Conservation (phyloP, 345 rosid species). For the Erysimum cheiranthoides region DNA sequence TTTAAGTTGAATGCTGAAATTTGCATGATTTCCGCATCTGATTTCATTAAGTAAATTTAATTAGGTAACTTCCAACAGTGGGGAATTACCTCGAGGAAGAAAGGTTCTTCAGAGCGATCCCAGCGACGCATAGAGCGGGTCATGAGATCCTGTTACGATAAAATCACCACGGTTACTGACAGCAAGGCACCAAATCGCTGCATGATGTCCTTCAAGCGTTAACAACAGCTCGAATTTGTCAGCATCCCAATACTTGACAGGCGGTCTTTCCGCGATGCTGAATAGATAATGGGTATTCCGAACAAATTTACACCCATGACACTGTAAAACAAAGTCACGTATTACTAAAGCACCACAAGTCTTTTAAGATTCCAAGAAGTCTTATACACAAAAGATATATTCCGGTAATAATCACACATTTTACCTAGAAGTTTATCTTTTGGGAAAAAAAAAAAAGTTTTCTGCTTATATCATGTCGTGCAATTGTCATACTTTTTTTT, state of each 20-base stretch:
- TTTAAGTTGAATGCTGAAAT: not conserved
- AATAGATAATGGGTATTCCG: conserved; percentile 87
- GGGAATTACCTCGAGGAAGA: conserved; percentile 81
- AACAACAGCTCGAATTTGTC: conserved; percentile 94
- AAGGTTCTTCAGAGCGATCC: conserved; percentile 97
- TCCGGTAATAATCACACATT: too few relatives aligned
- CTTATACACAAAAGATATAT: too few relatives aligned
- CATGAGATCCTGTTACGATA: conserved; percentile 97
- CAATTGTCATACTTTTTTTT: not conserved
- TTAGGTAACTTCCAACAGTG: not conserved
- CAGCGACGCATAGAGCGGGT: conserved; percentile 95
- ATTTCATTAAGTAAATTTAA: not conserved
- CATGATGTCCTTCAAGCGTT: conserved; percentile 95
- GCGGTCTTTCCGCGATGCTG: conserved; percentile 90
- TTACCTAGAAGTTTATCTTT: too few relatives aligned
- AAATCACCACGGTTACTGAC: conserved; percentile 88
- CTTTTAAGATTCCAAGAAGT: not conserved
- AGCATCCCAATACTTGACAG: conserved; percentile 98
- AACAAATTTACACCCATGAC: conserved; percentile 94
- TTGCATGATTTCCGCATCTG: not conserved
- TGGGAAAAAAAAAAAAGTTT: not conserved
- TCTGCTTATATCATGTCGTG: not conserved
- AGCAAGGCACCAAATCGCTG: conserved; percentile 93
- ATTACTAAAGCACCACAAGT: conserved; percentile 40
- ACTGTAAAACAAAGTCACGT: conserved; percentile 56